Percentiles rank a stretch among this genome's conserved stretches.
These are phyloP conservation scores for Pseudopyricularia cyperi DNA, from an alignment of 2,329 filamentous ascomycete genomes.

Conservation along the genomic window DNA sequence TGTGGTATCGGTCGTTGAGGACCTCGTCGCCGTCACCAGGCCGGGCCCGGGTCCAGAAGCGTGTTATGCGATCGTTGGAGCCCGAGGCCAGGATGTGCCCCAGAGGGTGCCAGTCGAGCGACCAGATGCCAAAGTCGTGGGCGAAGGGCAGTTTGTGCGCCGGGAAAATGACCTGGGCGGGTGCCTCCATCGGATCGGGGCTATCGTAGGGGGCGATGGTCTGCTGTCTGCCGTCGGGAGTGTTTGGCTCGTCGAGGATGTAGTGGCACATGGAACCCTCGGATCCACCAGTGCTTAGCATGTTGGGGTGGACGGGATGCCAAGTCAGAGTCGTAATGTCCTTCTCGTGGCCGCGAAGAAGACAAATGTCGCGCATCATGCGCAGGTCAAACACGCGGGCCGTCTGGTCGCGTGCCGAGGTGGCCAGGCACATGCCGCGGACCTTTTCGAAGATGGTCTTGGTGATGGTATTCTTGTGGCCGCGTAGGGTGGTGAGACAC, in stretches of 20 bases:
- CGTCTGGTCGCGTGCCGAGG: conserved; percentile 84
- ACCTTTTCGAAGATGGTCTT: conserved; percentile 83
- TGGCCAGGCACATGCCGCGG: conserved; percentile 74
- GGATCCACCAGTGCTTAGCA: conserved; percentile 81
- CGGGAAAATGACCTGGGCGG: conserved; percentile 83
- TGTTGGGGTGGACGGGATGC: conserved; percentile 83
- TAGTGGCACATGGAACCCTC: conserved; percentile 90
- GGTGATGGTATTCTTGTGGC: conserved; percentile 94
- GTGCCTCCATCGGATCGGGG: conserved; percentile 63
- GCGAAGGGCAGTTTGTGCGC: conserved; percentile 78
- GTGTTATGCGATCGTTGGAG: conserved; percentile 90
- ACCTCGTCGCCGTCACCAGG: conserved; percentile 78
- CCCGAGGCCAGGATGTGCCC: conserved; percentile 92
- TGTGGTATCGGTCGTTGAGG: conserved; percentile 85
- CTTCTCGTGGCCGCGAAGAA: conserved; percentile 90
- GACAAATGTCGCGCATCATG: conserved; percentile 95
- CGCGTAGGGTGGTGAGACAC: conserved; percentile 85
- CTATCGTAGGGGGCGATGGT: conserved; percentile 76
- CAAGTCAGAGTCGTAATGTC: conserved; percentile 86
- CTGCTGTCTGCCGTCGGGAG: conserved; percentile 57
- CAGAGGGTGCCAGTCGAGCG: conserved; percentile 91
- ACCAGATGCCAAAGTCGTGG: conserved; percentile 95
- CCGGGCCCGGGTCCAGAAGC: conserved; percentile 87
- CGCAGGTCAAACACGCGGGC: conserved; percentile 88
- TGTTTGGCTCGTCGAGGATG: conserved; percentile 87